A percentile compares a stretch with the other conserved stretches of the same genome.
These are phyloP conservation scores for Aureobasidium sp. DNA, from an alignment of 2,329 filamentous ascomycete genomes.

Conservation along the genomic window DNA sequence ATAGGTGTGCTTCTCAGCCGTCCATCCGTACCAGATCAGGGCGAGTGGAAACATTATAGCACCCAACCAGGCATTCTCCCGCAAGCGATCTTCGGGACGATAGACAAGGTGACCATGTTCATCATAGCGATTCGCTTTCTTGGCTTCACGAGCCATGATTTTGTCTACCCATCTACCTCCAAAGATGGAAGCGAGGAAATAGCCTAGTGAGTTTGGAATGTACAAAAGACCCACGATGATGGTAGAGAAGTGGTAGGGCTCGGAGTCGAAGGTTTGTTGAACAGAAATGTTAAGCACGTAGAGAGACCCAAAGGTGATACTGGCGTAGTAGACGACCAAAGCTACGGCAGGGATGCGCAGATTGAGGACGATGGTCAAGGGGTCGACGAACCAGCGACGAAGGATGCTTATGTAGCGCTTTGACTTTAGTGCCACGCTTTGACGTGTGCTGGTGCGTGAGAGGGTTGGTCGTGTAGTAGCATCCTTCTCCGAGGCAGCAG, in stretches of 20 bases:
- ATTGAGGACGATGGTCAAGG: constrained; percentile 62
- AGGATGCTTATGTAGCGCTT: constrained; percentile 47
- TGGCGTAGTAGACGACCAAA: constrained; percentile 66
- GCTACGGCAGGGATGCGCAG: constrained; percentile 68
- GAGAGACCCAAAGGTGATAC: constrained; percentile 66
- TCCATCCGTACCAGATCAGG: constrained; percentile 73
- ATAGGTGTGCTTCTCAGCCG: constrained; percentile 53
- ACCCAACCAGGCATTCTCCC: constrained; percentile 73
- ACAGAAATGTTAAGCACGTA: constrained; percentile 74
- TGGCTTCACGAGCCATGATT: constrained; percentile 73
- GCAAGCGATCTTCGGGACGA: constrained; percentile 73
- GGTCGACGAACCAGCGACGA: constrained; percentile 62
- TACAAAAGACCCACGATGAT: constrained; percentile 70
- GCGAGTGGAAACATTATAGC: constrained; percentile 63
- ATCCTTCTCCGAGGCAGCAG: constrained; percentile 26
- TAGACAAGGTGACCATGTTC: constrained; percentile 59
- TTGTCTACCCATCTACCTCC: constrained; percentile 72
- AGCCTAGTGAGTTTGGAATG: constrained; percentile 68
- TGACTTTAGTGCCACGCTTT: constrained; percentile 54
- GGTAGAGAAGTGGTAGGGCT: constrained; percentile 62
- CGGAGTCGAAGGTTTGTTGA: constrained; percentile 58
- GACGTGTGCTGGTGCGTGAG: constrained; percentile 52
- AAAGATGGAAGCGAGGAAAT: constrained; percentile 59
- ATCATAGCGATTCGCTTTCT: constrained; percentile 61
- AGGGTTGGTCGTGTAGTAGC: constrained; percentile 20